A percentile compares a stretch with the other conserved stretches of the same genome.
Conservation (phyloP, 306 rosid species). For the Fagus sylvatica region DNA sequence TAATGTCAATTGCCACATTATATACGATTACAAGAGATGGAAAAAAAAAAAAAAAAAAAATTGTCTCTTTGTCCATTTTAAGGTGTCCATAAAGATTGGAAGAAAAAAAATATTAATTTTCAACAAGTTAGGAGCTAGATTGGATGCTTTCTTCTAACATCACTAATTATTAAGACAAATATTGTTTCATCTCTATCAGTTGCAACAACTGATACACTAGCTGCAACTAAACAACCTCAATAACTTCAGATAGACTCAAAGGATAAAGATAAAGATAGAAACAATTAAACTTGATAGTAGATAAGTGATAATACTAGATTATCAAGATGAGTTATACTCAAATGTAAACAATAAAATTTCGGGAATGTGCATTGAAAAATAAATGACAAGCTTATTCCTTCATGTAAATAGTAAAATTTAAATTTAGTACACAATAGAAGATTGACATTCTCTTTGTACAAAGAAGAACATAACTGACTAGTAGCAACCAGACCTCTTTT, state of each 20-base stretch:
- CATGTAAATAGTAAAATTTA: constrained; percentile 4
- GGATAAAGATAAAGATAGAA: no score
- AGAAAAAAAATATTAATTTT: not conserved
- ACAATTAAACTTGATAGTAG: no score
- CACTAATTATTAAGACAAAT: not conserved
- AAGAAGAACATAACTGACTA: not conserved
- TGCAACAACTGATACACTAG: no score
- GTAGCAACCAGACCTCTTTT: constrained; percentile 66
- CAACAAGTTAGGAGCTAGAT: not conserved
- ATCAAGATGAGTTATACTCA: no score
- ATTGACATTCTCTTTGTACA: constrained; percentile 10
- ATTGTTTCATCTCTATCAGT: no score
- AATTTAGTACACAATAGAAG: not conserved
- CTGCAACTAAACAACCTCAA: no score
- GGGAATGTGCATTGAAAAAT: not conserved
- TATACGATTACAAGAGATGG: no score
- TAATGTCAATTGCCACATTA: not conserved
- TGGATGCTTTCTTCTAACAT: not conserved
- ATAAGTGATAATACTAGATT: no score
- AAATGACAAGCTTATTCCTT: not conserved
- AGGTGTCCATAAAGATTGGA: not conserved
- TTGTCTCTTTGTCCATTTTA: not conserved
- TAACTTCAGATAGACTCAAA: no score
- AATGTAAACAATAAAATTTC: not conserved
- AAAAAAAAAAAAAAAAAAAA: not conserved